A percentile compares a stretch with the other conserved stretches of the same genome.
Conservation (phyloP, 768 basidiomycete species). For the Tephrocybe sp. region DNA sequence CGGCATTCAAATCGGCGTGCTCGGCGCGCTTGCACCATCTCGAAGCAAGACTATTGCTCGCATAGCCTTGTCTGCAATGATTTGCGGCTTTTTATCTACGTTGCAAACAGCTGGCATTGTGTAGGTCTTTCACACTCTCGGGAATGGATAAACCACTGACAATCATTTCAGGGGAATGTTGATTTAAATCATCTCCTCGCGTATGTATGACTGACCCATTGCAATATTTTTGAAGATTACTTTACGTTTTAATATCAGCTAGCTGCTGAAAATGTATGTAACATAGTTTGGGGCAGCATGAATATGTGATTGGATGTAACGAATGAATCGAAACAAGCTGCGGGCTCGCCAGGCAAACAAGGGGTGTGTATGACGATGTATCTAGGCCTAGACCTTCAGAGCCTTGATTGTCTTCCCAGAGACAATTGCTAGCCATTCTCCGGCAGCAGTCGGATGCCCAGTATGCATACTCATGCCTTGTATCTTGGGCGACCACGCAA, state of each 20-base stretch:
- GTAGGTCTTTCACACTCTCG: slow-evolving; percentile 12
- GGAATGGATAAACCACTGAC: slow-evolving; percentile 15
- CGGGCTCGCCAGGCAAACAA: not conserved
- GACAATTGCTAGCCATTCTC: slow-evolving; percentile 86
- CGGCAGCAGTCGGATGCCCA: slow-evolving; percentile 68
- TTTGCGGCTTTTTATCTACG: slow-evolving; percentile 33
- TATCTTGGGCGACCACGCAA: slow-evolving; percentile 89
- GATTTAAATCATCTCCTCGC: slow-evolving; percentile 8
- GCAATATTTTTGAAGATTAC: not conserved
- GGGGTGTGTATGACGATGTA: not conserved
- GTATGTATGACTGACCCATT: not conserved
- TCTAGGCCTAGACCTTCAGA: slow-evolving; percentile 60
- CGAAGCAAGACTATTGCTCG: slow-evolving; percentile 69
- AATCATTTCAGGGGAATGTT: slow-evolving; percentile 19
- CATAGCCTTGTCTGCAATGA: slow-evolving; percentile 53
- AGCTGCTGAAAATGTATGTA: too few relatives aligned
- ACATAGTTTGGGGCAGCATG: too few relatives aligned
- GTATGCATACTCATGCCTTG: slow-evolving; percentile 72
- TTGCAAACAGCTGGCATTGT: slow-evolving; percentile 32
- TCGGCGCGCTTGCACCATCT: slow-evolving; percentile 45
- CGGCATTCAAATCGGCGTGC: slow-evolving; percentile 72
- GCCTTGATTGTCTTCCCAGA: slow-evolving; percentile 81
- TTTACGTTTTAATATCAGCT: too few relatives aligned
- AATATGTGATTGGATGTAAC: not conserved
- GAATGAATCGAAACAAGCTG: not conserved